phyloP scores from a whole-genome alignment of 169 alveolate genomes.

The Pseudocohnilembus persalinus region DNA sequence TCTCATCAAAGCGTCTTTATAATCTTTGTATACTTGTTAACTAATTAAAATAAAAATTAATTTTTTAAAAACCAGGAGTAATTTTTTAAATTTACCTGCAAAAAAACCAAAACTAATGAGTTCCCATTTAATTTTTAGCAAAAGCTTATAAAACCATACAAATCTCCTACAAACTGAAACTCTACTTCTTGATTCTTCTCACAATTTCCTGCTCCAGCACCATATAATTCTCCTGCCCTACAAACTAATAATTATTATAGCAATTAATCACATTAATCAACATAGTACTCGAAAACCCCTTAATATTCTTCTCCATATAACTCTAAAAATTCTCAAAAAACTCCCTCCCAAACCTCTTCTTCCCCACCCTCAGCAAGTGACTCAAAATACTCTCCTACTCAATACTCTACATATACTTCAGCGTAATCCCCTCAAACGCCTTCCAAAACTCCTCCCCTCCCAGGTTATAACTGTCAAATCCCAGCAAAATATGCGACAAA shows the following conservation, averaged over 20 bases:
- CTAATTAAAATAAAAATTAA: background rate
- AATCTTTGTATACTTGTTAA: too few species aligned
- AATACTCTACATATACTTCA: background rate
- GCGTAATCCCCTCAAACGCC: background rate
- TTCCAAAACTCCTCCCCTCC: background rate
- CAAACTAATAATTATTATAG: background rate
- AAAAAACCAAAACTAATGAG: background rate
- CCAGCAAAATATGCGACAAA: background rate
- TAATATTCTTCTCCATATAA: background rate
- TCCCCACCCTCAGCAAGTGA: background rate
- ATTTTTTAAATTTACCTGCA: background rate
- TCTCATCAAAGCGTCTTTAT: background rate
- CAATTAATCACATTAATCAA: too few species aligned
- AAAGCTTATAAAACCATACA: background rate
- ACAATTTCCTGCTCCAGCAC: background rate
- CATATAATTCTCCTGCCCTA: background rate
- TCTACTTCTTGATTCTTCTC: background rate
- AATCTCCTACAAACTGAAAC: background rate
- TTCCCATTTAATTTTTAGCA: background rate
- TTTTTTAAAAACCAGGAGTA: too few species aligned
- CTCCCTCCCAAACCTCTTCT: background rate
- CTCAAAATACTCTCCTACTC: background rate
- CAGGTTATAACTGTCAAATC: background rate
- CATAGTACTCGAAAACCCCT: background rate
- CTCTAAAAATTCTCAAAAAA: background rate